Evolutionary conservation across 768 basidiomycete genomes (phyloP), one percentile per base, ranked within the genome.

Genomic region (Hygrophoropsis aurantiaca): DNA sequence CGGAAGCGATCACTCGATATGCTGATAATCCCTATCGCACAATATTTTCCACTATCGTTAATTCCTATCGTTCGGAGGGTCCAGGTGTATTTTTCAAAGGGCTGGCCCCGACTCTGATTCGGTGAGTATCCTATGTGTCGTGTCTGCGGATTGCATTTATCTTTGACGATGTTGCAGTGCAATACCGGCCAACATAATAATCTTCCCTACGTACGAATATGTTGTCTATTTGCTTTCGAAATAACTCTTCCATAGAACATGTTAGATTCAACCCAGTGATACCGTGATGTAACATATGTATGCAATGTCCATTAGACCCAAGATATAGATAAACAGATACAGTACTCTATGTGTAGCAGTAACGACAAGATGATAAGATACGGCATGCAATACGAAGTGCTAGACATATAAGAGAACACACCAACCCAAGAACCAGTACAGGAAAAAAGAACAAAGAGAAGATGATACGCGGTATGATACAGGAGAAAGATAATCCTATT

Each of bases 121-220:
- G 93, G 86, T 86, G 57, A 50, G 61, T 58, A 40, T 26, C 30
- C 11, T 9, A 11, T 48, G 35, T 47, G 5, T 37, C 8, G 36
- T 42, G 11, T 13, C 21, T 5, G 6, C 18, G 3, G 16, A 20
- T 27, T 18, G 13, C 20, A 11, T 36, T 30, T 15, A 39, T 27
- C 20, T 18, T 34, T 48, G 11, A 20, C 32, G 20, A 11, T 5
- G 5, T 40, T 34, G 32, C 40, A 89, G 86, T 33, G 85, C 87
- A n/a, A 75, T 90, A 19, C 90, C 89, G 2, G 87, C 88, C n/a
- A 90, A 90, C 54, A 88, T 90, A 77, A 85, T 82, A 25, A 89
- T 84, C 1, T 90, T 91, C 62, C 78, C 75, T 3, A 80, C 81
- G 2, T 91, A 89, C 50, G 88, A 91, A 53, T 65, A 72, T 2